Percentiles rank a stretch among this genome's conserved stretches.
phyloP scores from a whole-genome alignment of 1,284 basidiomycete species.

The Trametes hirsuta region DNA sequence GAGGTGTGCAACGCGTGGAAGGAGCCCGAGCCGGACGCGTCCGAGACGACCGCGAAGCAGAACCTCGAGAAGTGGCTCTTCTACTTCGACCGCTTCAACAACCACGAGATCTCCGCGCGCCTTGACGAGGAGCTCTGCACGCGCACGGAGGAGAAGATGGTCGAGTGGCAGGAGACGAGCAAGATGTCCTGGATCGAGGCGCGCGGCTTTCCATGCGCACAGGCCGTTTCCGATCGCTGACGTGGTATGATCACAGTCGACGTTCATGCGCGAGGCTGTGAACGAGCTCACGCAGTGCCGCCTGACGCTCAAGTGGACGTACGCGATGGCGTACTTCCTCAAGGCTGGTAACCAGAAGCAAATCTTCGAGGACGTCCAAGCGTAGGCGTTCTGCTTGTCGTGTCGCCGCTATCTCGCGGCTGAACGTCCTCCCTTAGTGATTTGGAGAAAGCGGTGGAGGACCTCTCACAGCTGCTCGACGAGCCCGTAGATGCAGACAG shows the following conservation, averaged over 20 bases:
- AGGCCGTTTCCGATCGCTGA: neutral
- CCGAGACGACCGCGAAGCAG: slow-evolving; percentile 53
- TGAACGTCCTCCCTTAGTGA: slow-evolving; percentile 39
- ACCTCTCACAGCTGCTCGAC: slow-evolving; percentile 63
- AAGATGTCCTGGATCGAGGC: slow-evolving; percentile 73
- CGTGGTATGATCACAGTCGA: slow-evolving; percentile 34
- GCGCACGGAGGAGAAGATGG: slow-evolving; percentile 70
- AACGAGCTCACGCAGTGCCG: slow-evolving; percentile 58
- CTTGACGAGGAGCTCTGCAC: slow-evolving; percentile 63
- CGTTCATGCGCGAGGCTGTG: slow-evolving; percentile 68
- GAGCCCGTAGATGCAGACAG: slow-evolving; percentile 57
- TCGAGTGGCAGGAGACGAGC: slow-evolving; percentile 62
- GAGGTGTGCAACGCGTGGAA: slow-evolving; percentile 70
- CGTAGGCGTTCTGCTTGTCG: slow-evolving; percentile 29
- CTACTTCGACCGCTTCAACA: slow-evolving; percentile 68
- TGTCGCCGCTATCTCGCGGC: neutral
- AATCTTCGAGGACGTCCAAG: slow-evolving; percentile 72
- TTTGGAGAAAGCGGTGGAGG: slow-evolving; percentile 68
- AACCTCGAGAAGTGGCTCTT: slow-evolving; percentile 70
- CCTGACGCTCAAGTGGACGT: slow-evolving; percentile 71
- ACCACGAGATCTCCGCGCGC: slow-evolving; percentile 69
- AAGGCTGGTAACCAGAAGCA: slow-evolving; percentile 64
- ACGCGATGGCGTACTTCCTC: slow-evolving; percentile 73
- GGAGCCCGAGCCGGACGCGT: slow-evolving; percentile 56
- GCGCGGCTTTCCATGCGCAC: neutral